Evolutionary conservation across 2,329 filamentous ascomycete genomes (phyloP), one percentile per base, ranked within the genome.

Genomic region (Penicillium brasilianum): DNA sequence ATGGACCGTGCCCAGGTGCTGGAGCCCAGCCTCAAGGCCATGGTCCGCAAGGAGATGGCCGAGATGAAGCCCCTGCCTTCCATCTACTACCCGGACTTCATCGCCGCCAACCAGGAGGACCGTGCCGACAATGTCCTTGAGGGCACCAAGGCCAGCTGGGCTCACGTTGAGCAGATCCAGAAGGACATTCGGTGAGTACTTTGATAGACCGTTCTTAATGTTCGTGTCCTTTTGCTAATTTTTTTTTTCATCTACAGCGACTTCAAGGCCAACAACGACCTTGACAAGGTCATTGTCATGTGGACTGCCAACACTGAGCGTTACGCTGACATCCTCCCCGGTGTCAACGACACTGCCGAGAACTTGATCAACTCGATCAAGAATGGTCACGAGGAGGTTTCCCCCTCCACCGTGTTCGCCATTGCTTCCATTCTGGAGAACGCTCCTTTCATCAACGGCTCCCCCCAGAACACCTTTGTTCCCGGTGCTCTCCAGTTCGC

Each of bases 221-320:
- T 6, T 43, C 39, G 13, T 13, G 6, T 18, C 16, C 37, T n/a
- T 6, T 20, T 59, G 43, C 63, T 66, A 65, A 67, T 22, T 30
- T 18, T 13, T 28, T 13, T 30, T 18, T 13, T 28, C 7, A 25
- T 11, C 28, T 51, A 57, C 61, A 90, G 91, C 68, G 88, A 96
- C 66, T 99, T 99, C 87, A 98, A 98, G 85, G 82, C 87, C 64
- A 82, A 85, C 72, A 91, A 98, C 76, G 82, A 79, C 61, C 87
- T 99, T 36, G 94, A 98, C 84, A 97, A 96, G 84, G 90, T 99
- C 75, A 92, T 99, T 74, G 89, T 99, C 63, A 90, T 95, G 80
- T 99, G 95, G 95, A 98, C 95, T 61, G 95, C 95, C 80, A 99
- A 99, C 84, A 99, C 95, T 13, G 95, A 99, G 83, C 92, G 95